These are phyloP conservation scores for Anisogramma anomala DNA, from an alignment of 2,329 filamentous ascomycete species.

Conservation along the genomic window DNA sequence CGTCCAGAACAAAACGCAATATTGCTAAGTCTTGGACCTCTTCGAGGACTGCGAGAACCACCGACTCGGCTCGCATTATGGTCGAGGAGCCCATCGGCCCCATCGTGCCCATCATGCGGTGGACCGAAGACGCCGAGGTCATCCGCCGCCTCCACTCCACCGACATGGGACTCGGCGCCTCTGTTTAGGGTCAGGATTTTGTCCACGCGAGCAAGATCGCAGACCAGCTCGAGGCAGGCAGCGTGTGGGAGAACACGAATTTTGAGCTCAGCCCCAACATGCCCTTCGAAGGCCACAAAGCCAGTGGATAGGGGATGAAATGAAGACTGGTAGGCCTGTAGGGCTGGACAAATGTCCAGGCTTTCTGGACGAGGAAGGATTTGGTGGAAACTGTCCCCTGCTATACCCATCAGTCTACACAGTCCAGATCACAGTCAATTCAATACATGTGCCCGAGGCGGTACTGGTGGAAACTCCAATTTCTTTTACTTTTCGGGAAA, in stretches of 20 bases:
- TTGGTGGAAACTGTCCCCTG: neutral
- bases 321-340: constrained; percentile 29
- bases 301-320: constrained; percentile 38
- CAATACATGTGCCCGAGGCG: too few species aligned
- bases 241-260: constrained; percentile 40
- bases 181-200: constrained; percentile 38
- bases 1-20: constrained; percentile 49
- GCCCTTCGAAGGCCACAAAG: constrained; percentile 39
- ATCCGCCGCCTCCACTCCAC: constrained; percentile 35
- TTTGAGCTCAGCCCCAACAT: constrained; percentile 25
- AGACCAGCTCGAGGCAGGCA: constrained; percentile 37
- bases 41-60: constrained; percentile 36
- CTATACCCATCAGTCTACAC: too few species aligned
- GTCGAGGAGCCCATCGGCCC: constrained; percentile 39
- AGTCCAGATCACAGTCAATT: too few species aligned
- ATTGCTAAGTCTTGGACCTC: constrained; percentile 38
- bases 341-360: constrained; percentile 21
- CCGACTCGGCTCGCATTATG: constrained; percentile 43
- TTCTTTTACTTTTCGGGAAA: too few species aligned
- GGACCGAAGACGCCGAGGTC: constrained; percentile 33
- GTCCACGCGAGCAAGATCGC: constrained; percentile 35
- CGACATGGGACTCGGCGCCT: constrained; percentile 39
- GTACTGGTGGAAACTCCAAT: too few species aligned
- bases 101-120: constrained; percentile 33
- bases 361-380: constrained; percentile 11